A percentile compares a stretch with the other conserved stretches of the same genome.
Evolutionary conservation across 2,329 filamentous ascomycete genomes (phyloP).

Genomic region (Sphaerulina populicola): DNA sequence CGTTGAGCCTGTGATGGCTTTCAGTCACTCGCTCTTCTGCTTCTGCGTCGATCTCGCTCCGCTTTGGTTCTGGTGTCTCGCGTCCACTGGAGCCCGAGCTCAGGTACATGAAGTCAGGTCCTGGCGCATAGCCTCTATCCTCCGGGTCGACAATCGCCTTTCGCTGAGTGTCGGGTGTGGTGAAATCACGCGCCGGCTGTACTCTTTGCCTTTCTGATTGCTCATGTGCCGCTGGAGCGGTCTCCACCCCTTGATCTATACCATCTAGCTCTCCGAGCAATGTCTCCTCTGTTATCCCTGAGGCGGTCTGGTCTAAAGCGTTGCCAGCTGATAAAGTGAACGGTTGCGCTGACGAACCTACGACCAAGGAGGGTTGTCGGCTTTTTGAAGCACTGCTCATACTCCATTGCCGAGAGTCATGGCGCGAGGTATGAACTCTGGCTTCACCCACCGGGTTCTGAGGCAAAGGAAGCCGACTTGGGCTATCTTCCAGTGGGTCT

Average conservation of each 20-base stretch:
- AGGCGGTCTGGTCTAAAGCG: not conserved
- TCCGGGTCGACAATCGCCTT: not conserved
- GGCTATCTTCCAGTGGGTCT: not conserved
- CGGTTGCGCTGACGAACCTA: too few relatives aligned
- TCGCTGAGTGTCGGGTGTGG: not conserved
- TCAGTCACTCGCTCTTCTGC: not conserved
- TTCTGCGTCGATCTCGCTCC: not conserved
- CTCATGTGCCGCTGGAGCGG: not conserved
- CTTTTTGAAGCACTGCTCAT: not conserved
- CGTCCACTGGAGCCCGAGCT: not conserved
- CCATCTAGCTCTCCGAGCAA: not conserved
- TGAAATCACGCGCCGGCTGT: not conserved
- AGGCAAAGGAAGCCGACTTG: not conserved
- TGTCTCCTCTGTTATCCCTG: not conserved
- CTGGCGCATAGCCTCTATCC: not conserved
- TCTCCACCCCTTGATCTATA: not conserved
- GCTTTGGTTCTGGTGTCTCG: not conserved
- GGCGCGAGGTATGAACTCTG: not conserved
- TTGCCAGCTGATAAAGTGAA: too few relatives aligned
- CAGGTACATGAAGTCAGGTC: conserved; percentile 2
- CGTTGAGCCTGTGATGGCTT: conserved; percentile 1
- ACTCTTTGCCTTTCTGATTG: not conserved
- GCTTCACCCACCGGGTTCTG: not conserved
- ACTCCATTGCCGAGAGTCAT: not conserved
- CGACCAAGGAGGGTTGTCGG: not conserved